Evolutionary conservation across 1,284 basidiomycete species (phyloP).

Genomic region (Boletus semigastroideus): DNA sequence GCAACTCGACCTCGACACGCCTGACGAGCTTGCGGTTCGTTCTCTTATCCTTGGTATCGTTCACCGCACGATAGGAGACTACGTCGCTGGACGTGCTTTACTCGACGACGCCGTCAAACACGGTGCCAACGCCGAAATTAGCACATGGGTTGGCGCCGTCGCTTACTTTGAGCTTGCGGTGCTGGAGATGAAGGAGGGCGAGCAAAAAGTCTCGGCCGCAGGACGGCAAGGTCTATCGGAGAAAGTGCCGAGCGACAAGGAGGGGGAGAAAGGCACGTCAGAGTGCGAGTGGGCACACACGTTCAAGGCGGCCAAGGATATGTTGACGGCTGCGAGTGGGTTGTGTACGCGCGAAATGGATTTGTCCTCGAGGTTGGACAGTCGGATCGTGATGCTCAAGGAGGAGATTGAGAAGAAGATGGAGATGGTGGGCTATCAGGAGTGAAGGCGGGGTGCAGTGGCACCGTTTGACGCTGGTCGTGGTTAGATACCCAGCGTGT

Average conservation of each 20-base stretch:
- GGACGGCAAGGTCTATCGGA: neutral
- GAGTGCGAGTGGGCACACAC: slow-evolving; percentile 54
- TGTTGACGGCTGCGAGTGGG: slow-evolving; percentile 51
- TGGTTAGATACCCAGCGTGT: too few species aligned
- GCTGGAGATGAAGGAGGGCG: slow-evolving; percentile 58
- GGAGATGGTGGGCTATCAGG: slow-evolving; percentile 37
- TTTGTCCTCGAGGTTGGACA: slow-evolving; percentile 65
- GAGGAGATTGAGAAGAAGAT: slow-evolving; percentile 68
- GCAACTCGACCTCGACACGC: slow-evolving; percentile 53
- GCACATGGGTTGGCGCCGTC: slow-evolving; percentile 67
- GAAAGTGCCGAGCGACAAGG: slow-evolving; percentile 4
- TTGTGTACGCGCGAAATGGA: slow-evolving; percentile 55
- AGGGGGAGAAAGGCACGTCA: slow-evolving; percentile 15
- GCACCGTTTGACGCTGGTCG: too few species aligned
- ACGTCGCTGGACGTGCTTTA: slow-evolving; percentile 43
- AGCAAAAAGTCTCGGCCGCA: slow-evolving; percentile 25
- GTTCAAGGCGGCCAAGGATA: slow-evolving; percentile 46
- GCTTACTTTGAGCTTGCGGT: slow-evolving; percentile 69
- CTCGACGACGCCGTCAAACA: slow-evolving; percentile 50
- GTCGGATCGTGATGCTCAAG: slow-evolving; percentile 63
- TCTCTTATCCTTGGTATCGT: slow-evolving; percentile 65
- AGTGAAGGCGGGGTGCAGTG: slow-evolving; percentile 1
- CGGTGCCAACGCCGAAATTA: slow-evolving; percentile 42
- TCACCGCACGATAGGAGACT: slow-evolving; percentile 56
- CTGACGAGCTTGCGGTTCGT: slow-evolving; percentile 70